Evolutionary conservation across 371 early-diverging fungal genomes (phyloP).

Genomic region (Syncephalastrum monosporum): DNA sequence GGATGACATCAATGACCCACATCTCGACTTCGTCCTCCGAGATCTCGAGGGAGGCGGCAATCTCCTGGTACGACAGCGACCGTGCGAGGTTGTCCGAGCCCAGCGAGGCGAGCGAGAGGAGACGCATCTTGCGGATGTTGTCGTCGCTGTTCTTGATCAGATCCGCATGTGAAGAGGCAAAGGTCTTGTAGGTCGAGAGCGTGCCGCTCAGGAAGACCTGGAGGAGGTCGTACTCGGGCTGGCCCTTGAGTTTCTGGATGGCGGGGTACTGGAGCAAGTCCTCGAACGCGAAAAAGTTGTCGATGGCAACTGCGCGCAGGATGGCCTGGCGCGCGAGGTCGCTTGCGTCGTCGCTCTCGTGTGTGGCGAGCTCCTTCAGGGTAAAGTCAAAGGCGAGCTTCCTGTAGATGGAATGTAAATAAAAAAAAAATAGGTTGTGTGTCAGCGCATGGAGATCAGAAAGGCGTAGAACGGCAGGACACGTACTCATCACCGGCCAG

Average conservation of each 20-base stretch:
- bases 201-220: conserved; percentile 75
- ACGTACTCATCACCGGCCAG: conserved; percentile 65
- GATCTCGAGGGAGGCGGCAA: conserved; percentile 76
- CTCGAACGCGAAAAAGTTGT: conserved; percentile 81
- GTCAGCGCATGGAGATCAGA: neutral
- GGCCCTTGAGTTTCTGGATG: conserved; percentile 69
- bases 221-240: conserved; percentile 64
- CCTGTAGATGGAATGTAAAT: conserved; percentile 19
- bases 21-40: conserved; percentile 84
- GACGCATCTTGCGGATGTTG: conserved; percentile 78
- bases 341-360: conserved; percentile 28
- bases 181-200: conserved; percentile 65
- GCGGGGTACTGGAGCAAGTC: conserved; percentile 70
- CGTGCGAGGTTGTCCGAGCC: conserved; percentile 73
- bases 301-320: conserved; percentile 66
- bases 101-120: conserved; percentile 81
- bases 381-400: conserved; percentile 63
- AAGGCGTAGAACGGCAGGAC: neutral
- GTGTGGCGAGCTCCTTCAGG: conserved; percentile 66
- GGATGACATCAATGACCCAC: conserved; percentile 92
- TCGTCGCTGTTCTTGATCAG: conserved; percentile 58
- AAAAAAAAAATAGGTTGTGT: neutral
- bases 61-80: conserved; percentile 70
- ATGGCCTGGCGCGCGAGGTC: conserved; percentile 57
- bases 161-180: conserved; percentile 49